Percentiles rank a stretch among this genome's conserved stretches.
phyloP scores from a whole-genome alignment of 306 rosid species.

The Lagenaria siceraria region DNA sequence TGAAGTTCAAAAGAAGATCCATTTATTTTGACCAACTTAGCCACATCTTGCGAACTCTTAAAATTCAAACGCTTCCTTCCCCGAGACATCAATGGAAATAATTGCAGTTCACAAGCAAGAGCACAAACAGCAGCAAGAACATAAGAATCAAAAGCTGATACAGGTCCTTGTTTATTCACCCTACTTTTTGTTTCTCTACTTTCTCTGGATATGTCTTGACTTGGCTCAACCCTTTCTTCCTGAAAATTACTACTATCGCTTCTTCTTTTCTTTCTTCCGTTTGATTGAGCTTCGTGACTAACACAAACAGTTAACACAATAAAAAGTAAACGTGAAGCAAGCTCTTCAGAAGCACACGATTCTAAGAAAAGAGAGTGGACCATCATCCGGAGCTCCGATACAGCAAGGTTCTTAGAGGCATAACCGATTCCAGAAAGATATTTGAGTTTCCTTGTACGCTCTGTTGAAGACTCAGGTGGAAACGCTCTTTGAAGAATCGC shows the following conservation, averaged over 20 bases:
- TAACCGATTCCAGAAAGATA: constrained; percentile 59
- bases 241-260: constrained; percentile 38
- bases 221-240: constrained; percentile 38
- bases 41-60: constrained; percentile 27
- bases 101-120: constrained; percentile 87
- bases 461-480: constrained; percentile 57
- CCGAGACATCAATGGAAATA: constrained; percentile 66
- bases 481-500: constrained; percentile 90
- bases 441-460: constrained; percentile 58
- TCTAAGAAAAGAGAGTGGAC: constrained; percentile 95
- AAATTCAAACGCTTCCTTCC: constrained; percentile 36
- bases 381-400: constrained; percentile 97
- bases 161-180: constrained; percentile 69
- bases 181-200: constrained; percentile 33
- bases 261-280: constrained; percentile 64
- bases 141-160: constrained; percentile 92
- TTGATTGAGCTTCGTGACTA: constrained; percentile 86
- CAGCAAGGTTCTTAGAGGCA: constrained; percentile 78
- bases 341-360: constrained; percentile 87
- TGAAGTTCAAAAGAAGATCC: constrained; percentile 50
- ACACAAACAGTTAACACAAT: constrained; percentile 92
- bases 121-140: constrained; percentile 96
- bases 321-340: constrained; percentile 87
- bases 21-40: constrained; percentile 44
- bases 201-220: constrained; percentile 33